These are phyloP conservation scores for Calamus simplicifolius DNA, from an alignment of 176 grass and related monocot species.

Conservation along the genomic window DNA sequence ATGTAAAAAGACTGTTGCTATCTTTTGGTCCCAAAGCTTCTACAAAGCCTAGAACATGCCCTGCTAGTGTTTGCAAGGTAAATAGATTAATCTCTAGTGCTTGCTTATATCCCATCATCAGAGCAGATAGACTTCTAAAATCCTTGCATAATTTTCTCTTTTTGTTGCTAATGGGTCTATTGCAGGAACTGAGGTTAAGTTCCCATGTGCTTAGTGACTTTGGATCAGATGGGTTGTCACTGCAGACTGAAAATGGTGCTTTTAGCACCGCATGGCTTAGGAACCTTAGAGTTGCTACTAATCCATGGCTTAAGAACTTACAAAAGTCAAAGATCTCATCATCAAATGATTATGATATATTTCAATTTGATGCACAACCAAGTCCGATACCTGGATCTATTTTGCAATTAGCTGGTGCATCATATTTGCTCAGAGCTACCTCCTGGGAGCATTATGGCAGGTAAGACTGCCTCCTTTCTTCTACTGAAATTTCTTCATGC, in stretches of 20 bases:
- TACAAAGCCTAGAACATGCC: constrained; percentile 82
- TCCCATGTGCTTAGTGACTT: constrained; percentile 71
- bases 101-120: not conserved
- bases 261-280: constrained; percentile 97
- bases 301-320: constrained; percentile 25
- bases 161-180: not conserved
- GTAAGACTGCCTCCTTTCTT: constrained; percentile 26
- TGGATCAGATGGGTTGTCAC: constrained; percentile 53
- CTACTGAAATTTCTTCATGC: not conserved
- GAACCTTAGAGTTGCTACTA: constrained; percentile 41
- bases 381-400: constrained; percentile 66
- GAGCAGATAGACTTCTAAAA: no score
- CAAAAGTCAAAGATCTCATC: constrained; percentile 28
- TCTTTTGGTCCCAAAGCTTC: constrained; percentile 86
- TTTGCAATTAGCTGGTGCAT: constrained; percentile 82
- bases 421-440: constrained; percentile 76
- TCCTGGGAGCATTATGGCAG: constrained; percentile 96
- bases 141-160: not conserved
- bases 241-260: constrained; percentile 72
- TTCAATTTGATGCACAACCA: constrained; percentile 76
- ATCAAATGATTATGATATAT: constrained; percentile 73
- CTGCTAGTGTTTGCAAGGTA: constrained; percentile 87
- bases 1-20: constrained; percentile 71
- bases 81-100: not conserved
- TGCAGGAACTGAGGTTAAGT: constrained; percentile 80